These are phyloP conservation scores for Lactuca sativa DNA, from an alignment of 129 eudicot genomes.

Conservation along the genomic window DNA sequence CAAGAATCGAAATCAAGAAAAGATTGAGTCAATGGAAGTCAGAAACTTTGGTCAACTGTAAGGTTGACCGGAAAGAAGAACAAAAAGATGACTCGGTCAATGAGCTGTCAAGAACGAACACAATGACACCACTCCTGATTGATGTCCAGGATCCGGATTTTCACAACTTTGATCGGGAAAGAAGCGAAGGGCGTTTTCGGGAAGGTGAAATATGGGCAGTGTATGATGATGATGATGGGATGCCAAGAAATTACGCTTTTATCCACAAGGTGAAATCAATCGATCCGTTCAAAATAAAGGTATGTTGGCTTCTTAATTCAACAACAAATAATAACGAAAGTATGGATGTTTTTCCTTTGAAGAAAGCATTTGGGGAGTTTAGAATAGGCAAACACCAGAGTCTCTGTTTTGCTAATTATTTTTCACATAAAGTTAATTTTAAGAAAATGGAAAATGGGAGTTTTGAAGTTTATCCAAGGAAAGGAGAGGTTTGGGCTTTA, in stretches of 20 bases:
- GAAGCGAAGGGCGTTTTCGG: constrained; percentile 51
- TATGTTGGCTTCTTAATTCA: constrained; percentile 76
- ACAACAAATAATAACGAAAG: constrained; percentile 28
- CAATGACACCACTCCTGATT: constrained; percentile 28
- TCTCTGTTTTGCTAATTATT: constrained; percentile 34
- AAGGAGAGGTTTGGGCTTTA: constrained; percentile 82
- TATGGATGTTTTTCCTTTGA: constrained; percentile 22
- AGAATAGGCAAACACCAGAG: constrained; percentile 48
- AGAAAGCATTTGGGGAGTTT: constrained; percentile 72
- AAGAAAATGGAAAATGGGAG: constrained; percentile 43
- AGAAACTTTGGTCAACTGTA: too few relatives aligned
- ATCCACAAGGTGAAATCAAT: constrained; percentile 52
- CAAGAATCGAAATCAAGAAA: constrained; percentile 48
- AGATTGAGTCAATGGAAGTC: constrained; percentile 28
- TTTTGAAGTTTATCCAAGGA: constrained; percentile 56
- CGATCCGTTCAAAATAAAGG: constrained; percentile 61
- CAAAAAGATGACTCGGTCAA: neutral
- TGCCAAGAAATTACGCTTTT: constrained; percentile 86
- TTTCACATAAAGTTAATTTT: constrained; percentile 72
- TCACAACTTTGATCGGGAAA: constrained; percentile 59
- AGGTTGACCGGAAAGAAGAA: too few relatives aligned
- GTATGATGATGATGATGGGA: constrained; percentile 82
- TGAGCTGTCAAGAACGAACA: constrained; percentile 11
- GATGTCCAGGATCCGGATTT: constrained; percentile 65
- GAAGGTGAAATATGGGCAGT: constrained; percentile 80